Percentiles rank a stretch among this genome's conserved stretches.
Evolutionary conservation across 2,329 filamentous ascomycete species (phyloP).

Genomic region (Berkeleyomyces basicola): DNA sequence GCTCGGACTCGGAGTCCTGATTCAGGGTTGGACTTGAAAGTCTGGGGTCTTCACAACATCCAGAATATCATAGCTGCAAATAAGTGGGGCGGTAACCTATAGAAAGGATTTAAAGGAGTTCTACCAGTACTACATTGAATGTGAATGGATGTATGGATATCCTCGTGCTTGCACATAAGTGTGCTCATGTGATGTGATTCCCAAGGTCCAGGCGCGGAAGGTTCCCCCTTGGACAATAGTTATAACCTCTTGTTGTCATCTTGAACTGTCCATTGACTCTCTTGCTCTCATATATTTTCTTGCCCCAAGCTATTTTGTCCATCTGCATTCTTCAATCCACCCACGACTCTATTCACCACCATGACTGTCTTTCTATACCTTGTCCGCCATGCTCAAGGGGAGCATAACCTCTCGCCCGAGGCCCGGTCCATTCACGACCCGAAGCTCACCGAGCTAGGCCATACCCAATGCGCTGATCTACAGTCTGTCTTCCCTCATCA

Average conservation of each 20-base stretch:
- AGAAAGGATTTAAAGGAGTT: no score
- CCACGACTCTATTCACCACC: conserved; percentile 1
- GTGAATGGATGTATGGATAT: no score
- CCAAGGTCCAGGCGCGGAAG: neutral
- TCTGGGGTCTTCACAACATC: no score
- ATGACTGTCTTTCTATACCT: conserved; percentile 45
- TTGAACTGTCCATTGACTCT: neutral
- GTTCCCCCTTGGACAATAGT: neutral
- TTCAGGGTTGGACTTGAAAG: no score
- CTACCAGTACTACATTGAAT: no score
- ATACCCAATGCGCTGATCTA: conserved; percentile 54
- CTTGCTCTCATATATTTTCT: neutral
- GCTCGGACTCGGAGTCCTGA: no score
- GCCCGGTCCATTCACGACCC: conserved; percentile 67
- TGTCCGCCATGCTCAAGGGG: conserved; percentile 61
- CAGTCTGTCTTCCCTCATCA: conserved; percentile 47
- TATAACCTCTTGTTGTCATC: neutral
- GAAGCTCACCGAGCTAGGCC: conserved; percentile 57
- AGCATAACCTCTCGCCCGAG: conserved; percentile 57
- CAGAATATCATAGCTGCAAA: no score
- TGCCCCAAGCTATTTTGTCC: neutral
- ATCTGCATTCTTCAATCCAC: neutral
- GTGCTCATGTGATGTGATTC: neutral
- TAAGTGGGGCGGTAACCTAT: no score
- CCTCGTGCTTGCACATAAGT: no score